Base-by-base conservation (phyloP, 495 filamentous ascomycete genomes). In the Hypoxylon lenormandii region DNA sequence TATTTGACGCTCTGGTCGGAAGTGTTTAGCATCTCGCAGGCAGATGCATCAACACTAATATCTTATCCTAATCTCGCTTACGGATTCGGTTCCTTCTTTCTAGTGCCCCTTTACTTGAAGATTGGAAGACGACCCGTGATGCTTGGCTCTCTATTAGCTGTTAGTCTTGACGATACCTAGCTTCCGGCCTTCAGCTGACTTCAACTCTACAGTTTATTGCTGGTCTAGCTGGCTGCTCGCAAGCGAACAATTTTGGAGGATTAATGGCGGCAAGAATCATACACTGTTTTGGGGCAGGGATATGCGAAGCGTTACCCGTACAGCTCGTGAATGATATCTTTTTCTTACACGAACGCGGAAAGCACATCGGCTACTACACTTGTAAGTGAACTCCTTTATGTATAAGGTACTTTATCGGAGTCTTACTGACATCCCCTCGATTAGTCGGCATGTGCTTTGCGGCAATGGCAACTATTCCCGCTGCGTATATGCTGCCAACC, bases 291-390 rank as follows among this genome's bases (percentile, higher is more conserved):
- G 88, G 86, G 10, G 86, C 86, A 26, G 88, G 81, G 2, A 79
- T 83, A 11, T 79, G 81, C 26, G 82, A 90, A 76, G 88, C 86
- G 0, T 78, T 89, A 3, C 84, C 86, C 47, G 87, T 87, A 0
- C 83, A 87, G 56, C 81, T 91, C 19, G 90, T 90, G 58, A 83
- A 86, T 11, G 88, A 90, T 60, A 85, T 89, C 54, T 87, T 88
- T 74, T 90, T 90, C 77, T 74, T 90, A 0, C 87, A 91, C 70
- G 87, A 90, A 66, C 80, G 88, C 45, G 88, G 88, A 21, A 84
- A 85, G 38, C 87, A 87, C 70, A 87, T 90, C 59, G 89, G 87
- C 0, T 78, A 89, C 11, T 90, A 90, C 72, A 79, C 77, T 2
- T 66, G 75, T 67, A 63, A 36, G 42, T 13, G 5, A 4, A 8